Evolutionary conservation across 495 filamentous ascomycete genomes (phyloP), one percentile per base, ranked within the genome.

Genomic region (Hypoxylon perforatum): DNA sequence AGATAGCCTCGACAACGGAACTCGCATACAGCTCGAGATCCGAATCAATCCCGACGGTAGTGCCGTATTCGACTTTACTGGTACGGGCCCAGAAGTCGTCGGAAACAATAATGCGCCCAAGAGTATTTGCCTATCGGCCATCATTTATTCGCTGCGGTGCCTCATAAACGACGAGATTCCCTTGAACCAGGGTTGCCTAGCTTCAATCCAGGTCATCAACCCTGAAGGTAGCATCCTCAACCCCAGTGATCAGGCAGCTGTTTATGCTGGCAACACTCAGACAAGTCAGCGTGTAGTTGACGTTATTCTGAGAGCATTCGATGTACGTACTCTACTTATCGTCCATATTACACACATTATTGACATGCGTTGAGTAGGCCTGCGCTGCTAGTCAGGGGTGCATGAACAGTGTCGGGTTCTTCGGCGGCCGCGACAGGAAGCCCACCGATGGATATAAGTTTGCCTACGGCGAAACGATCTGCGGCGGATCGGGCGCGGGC

Each of bases 391-490:
- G 61, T 50, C 71, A 74, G 23, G 71, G 71, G 2, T 61, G 62
- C 38, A 65, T 59, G 55, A 74, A 74, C 25, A 63, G 57, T 38
- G 47, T 74, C 38, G 60, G 63, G 1, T 64, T 64, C 55, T 74
- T 72, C 28, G 69, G 69, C 19, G 58, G 73, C 21, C 77, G 73
- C 11, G 75, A 75, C 18, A 73, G 60, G 22, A 69, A 77, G 21
- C 63, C 72, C 3, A 70, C 52, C 7, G 70, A 65, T 12, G 69
- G 63, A 0, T 59, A 59, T n/a, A 61, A 66, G 33, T 91, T 91
- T 68, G 89, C 88, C 17, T 91, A 91, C 77, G 90, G 90, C 63
- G 87, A 90, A 70, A 89, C 87, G 2, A 89, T 90, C 52, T 88
- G 88, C 6, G 89, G 89, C 12, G 89, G 89, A 28, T 85, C 82